Percentiles rank a stretch among this genome's conserved stretches.
phyloP scores from a whole-genome alignment of 2,329 filamentous ascomycete genomes.

The Curvularia hawaiiensis region DNA sequence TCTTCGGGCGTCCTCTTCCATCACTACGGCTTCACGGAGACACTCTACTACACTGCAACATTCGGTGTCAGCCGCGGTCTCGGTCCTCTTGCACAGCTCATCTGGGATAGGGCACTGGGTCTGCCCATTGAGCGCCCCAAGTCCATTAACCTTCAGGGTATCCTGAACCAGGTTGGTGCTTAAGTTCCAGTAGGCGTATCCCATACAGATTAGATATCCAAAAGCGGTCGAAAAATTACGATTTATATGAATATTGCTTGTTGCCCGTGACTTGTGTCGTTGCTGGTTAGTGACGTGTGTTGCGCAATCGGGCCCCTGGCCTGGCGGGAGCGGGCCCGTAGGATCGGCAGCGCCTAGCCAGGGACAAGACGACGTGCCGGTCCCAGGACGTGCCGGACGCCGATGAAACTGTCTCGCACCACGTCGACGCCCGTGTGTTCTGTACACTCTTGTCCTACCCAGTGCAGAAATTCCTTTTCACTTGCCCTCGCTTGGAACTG shows the following conservation, averaged over 20 bases:
- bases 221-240: background rate
- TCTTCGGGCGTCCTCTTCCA: constrained; percentile 94
- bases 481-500: background rate
- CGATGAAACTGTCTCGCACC: constrained; percentile 16
- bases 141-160: constrained; percentile 90
- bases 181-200: constrained; percentile 12
- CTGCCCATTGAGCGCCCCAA: constrained; percentile 97
- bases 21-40: constrained; percentile 97
- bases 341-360: constrained; percentile 19
- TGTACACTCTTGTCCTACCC: background rate
- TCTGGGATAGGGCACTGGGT: constrained; percentile 94
- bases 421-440: constrained; percentile 19
- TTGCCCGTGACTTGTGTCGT: background rate
- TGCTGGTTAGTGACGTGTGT: background rate
- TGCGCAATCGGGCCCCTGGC: constrained; percentile 1
- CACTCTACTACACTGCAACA: constrained; percentile 85
- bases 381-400: constrained; percentile 1
- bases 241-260: background rate
- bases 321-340: constrained; percentile 10
- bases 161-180: constrained; percentile 66
- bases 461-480: background rate
- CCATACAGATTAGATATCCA: background rate
- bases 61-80: constrained; percentile 74
- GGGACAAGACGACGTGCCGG: constrained; percentile 19
- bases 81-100: constrained; percentile 88